phyloP scores from a whole-genome alignment of 495 filamentous ascomycete genomes.

The Gamarada debralockiae region DNA sequence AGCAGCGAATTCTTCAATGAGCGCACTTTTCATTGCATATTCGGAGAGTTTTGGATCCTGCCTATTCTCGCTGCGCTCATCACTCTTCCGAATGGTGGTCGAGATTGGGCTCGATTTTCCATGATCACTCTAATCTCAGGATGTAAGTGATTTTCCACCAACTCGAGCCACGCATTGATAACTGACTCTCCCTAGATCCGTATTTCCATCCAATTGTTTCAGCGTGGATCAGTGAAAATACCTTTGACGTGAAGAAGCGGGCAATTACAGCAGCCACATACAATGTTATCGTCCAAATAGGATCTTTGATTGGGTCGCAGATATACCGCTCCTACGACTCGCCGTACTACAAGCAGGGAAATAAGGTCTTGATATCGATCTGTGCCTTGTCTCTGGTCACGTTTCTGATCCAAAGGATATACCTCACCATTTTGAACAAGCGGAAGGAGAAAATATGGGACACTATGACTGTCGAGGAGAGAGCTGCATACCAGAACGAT shows the following conservation, averaged over 20 bases:
- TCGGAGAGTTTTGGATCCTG: constrained; percentile 44
- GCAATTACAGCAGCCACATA: constrained; percentile 41
- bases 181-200: constrained; percentile 27
- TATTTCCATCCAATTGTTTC: constrained; percentile 43
- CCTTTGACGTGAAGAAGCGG: constrained; percentile 36
- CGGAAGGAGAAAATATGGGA: constrained; percentile 35
- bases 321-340: constrained; percentile 32
- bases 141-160: constrained; percentile 4
- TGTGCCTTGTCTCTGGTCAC: constrained; percentile 30
- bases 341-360: constrained; percentile 37
- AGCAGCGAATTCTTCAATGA: constrained; percentile 42
- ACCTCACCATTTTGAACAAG: constrained; percentile 31
- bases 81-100: constrained; percentile 29
- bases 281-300: constrained; percentile 40
- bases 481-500: constrained; percentile 30
- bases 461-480: constrained; percentile 31
- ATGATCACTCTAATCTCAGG: constrained; percentile 37
- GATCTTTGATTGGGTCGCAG: constrained; percentile 29
- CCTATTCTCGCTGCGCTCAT: constrained; percentile 38
- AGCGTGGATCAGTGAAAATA: constrained; percentile 40
- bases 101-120: constrained; percentile 38
- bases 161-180: background rate
- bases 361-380: constrained; percentile 34
- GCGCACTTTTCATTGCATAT: constrained; percentile 38
- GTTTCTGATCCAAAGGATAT: constrained; percentile 30